Evolutionary conservation across 2,329 filamentous ascomycete genomes (phyloP), one percentile per base, ranked within the genome.

Genomic region (Apiospora kogelbergensis): DNA sequence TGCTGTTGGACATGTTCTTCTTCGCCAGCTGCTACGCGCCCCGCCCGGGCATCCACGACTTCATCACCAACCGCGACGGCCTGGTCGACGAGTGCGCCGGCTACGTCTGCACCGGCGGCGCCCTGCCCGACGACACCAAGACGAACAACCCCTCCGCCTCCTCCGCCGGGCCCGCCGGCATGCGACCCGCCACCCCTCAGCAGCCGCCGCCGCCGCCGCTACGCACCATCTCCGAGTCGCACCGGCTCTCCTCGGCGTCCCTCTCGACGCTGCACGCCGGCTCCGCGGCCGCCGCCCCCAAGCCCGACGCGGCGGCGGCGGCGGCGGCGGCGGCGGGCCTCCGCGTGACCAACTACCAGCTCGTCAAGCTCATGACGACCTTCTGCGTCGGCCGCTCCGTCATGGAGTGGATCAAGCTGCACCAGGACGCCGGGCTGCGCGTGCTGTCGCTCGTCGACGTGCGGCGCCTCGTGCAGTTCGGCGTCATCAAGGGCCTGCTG

Each of bases 1-100:
- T 97, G 33, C 88, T 98, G 67, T 88, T 98, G 13, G 96, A 99
- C 81, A 93, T 98, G 74, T 98, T 98, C 84, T 94, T 96, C 79
- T 99, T 98, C 78, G 87, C 90, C 41, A 93, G 93, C 53, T 95
- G 97, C 75, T 99, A 99, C 77, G 94, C 95, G 0, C 91, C 91
- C 0, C 93, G 88, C 0, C 83, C 93, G 0, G 91, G 93, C 45
- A 91, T 99, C 69, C 89, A 91, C 71, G 88, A 91, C 71, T 97
- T 99, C 75, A 86, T 96, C 41, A 85, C 88, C 53, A 93, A 98
- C 76, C 84, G 87, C 48, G 89, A 89, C 68, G 90, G 84, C 65
- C 85, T 97, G 81, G 91, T 97, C 70, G 92, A 94, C 72, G 96
- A 99, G 82, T 98, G 96, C 76, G 90, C 91, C 7, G 88, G 90